A percentile compares a stretch with the other conserved stretches of the same genome.
These are phyloP conservation scores for Penicillium hesseltinei DNA, from an alignment of 2,329 filamentous ascomycete genomes.

Conservation along the genomic window DNA sequence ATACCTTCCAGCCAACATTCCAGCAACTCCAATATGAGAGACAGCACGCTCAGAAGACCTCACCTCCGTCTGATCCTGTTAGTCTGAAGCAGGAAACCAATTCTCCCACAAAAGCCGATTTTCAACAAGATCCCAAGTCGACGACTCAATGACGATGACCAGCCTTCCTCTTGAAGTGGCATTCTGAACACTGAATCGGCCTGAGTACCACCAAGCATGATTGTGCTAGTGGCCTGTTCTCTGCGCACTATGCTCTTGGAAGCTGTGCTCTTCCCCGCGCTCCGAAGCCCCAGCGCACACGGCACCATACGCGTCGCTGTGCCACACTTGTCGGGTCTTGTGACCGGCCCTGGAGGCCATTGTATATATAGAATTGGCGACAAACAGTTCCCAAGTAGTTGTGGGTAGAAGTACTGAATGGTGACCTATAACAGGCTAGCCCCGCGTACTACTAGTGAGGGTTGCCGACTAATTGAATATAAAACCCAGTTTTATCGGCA, in stretches of 20 bases:
- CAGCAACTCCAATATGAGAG: constrained; percentile 37
- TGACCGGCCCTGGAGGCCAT: not conserved
- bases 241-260: not conserved
- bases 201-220: not conserved
- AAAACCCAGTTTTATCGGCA: not conserved
- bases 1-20: constrained; percentile 45
- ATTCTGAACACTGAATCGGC: not conserved
- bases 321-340: not conserved
- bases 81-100: constrained; percentile 1
- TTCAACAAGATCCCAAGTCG: not conserved
- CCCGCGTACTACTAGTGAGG: not conserved
- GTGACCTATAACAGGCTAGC: not conserved
- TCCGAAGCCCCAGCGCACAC: not conserved
- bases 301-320: not conserved
- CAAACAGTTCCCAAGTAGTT: not conserved
- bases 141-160: not conserved
- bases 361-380: not conserved
- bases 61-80: not conserved
- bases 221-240: not conserved
- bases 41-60: constrained; percentile 14
- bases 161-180: not conserved
- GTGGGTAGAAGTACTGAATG: not conserved
- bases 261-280: not conserved
- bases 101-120: not conserved
- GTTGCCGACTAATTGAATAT: not conserved